A percentile compares a stretch with the other conserved stretches of the same genome.
Conservation (phyloP, 495 filamentous ascomycete species). For the Ascodesmis nigricans region DNA sequence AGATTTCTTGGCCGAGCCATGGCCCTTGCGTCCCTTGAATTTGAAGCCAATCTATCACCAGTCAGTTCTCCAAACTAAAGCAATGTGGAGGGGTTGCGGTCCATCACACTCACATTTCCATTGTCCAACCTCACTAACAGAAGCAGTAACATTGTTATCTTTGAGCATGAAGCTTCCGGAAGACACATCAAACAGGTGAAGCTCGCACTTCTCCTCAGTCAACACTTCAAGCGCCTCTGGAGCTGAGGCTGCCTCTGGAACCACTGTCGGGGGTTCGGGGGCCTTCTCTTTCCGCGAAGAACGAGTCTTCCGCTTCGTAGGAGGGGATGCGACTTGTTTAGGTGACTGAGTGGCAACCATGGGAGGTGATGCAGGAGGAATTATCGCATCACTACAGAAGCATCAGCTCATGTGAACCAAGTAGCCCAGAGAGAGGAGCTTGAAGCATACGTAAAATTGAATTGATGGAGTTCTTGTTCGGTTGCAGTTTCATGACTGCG, state of each 20-base stretch:
- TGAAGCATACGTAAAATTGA: constrained; percentile 38
- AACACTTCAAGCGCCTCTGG: constrained; percentile 54
- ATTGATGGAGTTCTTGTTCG: constrained; percentile 55
- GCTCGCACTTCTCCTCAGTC: constrained; percentile 53
- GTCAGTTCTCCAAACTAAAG: constrained; percentile 1
- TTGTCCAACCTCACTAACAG: constrained; percentile 63
- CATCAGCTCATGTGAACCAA: constrained; percentile 1
- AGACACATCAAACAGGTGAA: constrained; percentile 81
- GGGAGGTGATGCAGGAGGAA: constrained; percentile 17
- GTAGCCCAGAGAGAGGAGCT: background rate
- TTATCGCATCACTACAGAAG: constrained; percentile 10
- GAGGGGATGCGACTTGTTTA: background rate
- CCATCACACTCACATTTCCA: constrained; percentile 53
- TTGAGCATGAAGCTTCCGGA: constrained; percentile 67
- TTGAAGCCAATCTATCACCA: constrained; percentile 50
- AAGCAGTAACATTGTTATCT: constrained; percentile 48
- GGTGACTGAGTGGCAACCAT: constrained; percentile 7
- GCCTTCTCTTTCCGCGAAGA: constrained; percentile 21
- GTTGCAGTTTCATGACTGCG: constrained; percentile 58
- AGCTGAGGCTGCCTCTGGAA: constrained; percentile 37
- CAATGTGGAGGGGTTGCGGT: background rate
- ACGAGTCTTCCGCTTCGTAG: constrained; percentile 8
- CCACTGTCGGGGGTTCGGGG: constrained; percentile 26
- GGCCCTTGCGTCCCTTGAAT: constrained; percentile 54
- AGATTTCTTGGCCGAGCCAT: constrained; percentile 72